Evolutionary conservation across 768 basidiomycete species (phyloP), one percentile per base, ranked within the genome.

Genomic region (Kwoniella shandongensis): DNA sequence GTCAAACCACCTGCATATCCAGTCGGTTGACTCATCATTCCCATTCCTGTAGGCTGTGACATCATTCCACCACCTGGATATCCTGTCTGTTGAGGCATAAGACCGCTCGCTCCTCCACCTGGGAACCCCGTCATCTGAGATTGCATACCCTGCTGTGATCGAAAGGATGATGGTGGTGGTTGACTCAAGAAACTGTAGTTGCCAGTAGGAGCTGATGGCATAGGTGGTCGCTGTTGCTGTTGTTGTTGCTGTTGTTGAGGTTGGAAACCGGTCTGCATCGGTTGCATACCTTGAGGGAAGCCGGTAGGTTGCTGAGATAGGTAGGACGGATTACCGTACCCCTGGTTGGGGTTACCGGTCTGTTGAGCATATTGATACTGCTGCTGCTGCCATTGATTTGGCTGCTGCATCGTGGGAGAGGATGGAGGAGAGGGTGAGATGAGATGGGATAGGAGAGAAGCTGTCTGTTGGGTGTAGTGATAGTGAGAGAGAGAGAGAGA

Each of bases 91-190:
- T 72, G 70, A 12, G 70, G 51, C 53, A 59, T 45, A 18, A 70
- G 48, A 15, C 57, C 57, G 49, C 52, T 62, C 17, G 52, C 55
- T 4, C 66, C 63, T 4, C 62, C 61, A 6, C 61, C 62, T 10
- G 58, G 59, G 36, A 46, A 61, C 0, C 67, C 67, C 12, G 67
- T 71, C 47, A 61, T 66, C 32, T 69, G 68, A 38, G 67, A 54
- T 44, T 65, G 55, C 27, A 70, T 53, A 17, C 69, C 72, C 32
- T 18, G 80, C 54, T 13, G 80, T 6, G 61, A 55, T 18, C 59
- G 51, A 45, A 63, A 61, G 6, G 59, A 61, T 13, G 55, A 54
- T 13, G 67, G 63, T 20, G 76, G 76, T 0, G 74, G 73, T 45
- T 63, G 63, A 22, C 56, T 65, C 23, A 72, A 55, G 61, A 72